phyloP scores from a whole-genome alignment of 805 yeast genomes.

The Starmerella gropengiesseri region DNA sequence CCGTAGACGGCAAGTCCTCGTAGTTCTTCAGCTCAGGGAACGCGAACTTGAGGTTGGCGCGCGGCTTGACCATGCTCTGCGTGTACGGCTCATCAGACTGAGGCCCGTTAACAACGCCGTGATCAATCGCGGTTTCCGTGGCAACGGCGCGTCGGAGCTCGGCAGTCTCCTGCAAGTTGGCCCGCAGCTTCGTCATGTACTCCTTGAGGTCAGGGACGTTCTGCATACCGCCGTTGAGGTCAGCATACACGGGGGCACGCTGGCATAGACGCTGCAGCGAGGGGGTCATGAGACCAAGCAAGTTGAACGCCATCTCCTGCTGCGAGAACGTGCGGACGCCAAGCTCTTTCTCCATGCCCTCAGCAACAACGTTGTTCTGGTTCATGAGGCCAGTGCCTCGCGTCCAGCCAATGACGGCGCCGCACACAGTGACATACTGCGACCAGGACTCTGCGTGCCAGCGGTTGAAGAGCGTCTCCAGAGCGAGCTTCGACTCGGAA shows the following conservation, averaged over 20 bases:
- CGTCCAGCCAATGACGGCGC: slow-evolving; percentile 99
- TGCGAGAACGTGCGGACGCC: slow-evolving; percentile 98
- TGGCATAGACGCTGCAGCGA: slow-evolving; percentile 78
- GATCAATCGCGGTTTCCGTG: slow-evolving; percentile 83
- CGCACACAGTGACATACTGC: slow-evolving; percentile 85
- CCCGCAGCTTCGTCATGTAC: slow-evolving; percentile 67
- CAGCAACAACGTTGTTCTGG: slow-evolving; percentile 93
- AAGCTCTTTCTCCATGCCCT: slow-evolving; percentile 76
- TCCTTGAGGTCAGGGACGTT: slow-evolving; percentile 85
- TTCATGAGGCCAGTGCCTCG: slow-evolving; percentile 99
- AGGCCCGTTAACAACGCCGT: slow-evolving; percentile 74
- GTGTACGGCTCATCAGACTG: slow-evolving; percentile 77
- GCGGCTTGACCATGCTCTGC: slow-evolving; percentile 71
- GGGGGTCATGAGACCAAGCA: slow-evolving; percentile 86
- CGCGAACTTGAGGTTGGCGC: slow-evolving; percentile 86
- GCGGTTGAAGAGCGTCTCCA: slow-evolving; percentile 95
- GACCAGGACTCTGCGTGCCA: slow-evolving; percentile 99
- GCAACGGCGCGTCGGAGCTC: slow-evolving; percentile 94
- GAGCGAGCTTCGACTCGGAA: slow-evolving; percentile 90
- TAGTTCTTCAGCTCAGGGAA: slow-evolving; percentile 83
- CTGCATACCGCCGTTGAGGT: slow-evolving; percentile 97
- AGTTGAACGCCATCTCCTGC: slow-evolving; percentile 98
- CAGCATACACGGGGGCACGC: slow-evolving; percentile 92
- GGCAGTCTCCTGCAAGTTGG: slow-evolving; percentile 60
- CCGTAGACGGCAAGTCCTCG: slow-evolving; percentile 44